Percentiles rank a stretch among this genome's conserved stretches.
phyloP scores from a whole-genome alignment of 345 rosid species.

The Acer campestre region DNA sequence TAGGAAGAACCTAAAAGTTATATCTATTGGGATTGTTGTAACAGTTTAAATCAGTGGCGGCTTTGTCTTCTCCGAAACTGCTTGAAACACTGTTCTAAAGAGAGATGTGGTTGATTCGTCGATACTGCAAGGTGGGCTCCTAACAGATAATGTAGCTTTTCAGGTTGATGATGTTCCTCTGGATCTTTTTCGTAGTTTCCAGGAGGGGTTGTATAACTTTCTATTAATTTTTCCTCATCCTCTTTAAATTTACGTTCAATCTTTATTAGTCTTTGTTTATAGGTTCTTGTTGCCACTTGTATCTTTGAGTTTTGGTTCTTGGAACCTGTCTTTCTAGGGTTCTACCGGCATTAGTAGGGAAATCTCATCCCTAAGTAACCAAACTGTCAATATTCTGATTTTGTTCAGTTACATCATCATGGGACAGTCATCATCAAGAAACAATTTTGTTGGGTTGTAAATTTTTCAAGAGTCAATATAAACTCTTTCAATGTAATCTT shows the following conservation, averaged over 20 bases:
- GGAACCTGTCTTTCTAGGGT: slow-evolving; percentile 17
- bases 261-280: slow-evolving; percentile 30
- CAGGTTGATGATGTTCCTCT: slow-evolving; percentile 14
- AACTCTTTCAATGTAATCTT: slow-evolving; percentile 3
- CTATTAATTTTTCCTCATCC: not conserved
- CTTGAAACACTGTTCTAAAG: slow-evolving; percentile 64
- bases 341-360: slow-evolving; percentile 14
- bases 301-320: slow-evolving; percentile 26
- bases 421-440: not conserved
- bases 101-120: slow-evolving; percentile 26
- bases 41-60: slow-evolving; percentile 82
- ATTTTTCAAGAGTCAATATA: slow-evolving; percentile 7
- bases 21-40: slow-evolving; percentile 17
- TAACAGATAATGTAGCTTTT: slow-evolving; percentile 33
- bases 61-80: slow-evolving; percentile 56
- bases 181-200: slow-evolving; percentile 10
- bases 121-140: slow-evolving; percentile 19
- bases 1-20: not conserved
- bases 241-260: slow-evolving; percentile 12
- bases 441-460: slow-evolving; percentile 12
- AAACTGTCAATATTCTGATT: slow-evolving; percentile 6
- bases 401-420: not conserved
- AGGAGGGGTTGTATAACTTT: slow-evolving; percentile 26
- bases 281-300: slow-evolving; percentile 6
- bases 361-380: slow-evolving; percentile 12